These are phyloP conservation scores for Solanum hybrid DNA, from an alignment of 305 asterid species.

Conservation along the genomic window DNA sequence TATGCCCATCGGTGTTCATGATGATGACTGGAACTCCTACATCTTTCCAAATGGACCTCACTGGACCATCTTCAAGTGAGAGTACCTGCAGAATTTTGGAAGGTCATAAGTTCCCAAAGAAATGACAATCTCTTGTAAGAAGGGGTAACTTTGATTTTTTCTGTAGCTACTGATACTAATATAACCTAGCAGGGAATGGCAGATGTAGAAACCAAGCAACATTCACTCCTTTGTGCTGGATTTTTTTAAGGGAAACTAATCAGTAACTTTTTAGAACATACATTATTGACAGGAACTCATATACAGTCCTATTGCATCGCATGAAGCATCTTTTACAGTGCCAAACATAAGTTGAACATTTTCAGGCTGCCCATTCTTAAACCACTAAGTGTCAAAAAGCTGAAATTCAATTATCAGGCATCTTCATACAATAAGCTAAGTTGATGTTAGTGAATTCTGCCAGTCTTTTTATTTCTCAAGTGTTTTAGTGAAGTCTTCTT, in stretches of 20 bases:
- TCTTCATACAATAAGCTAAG: neutral
- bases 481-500: neutral
- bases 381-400: neutral
- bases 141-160: neutral
- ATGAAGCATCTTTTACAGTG: neutral
- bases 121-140: neutral
- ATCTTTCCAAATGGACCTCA: constrained; percentile 52
- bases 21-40: constrained; percentile 40
- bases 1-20: constrained; percentile 29
- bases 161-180: neutral
- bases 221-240: neutral
- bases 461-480: neutral
- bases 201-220: neutral
- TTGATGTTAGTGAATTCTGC: neutral
- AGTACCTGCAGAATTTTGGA: constrained; percentile 48
- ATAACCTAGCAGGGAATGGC: neutral
- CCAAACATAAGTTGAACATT: neutral
- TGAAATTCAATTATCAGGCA: neutral
- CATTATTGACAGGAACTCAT: neutral
- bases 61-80: constrained; percentile 66
- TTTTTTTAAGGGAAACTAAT: neutral
- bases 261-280: neutral
- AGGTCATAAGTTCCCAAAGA: neutral
- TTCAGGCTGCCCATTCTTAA: neutral
- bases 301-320: neutral